These are phyloP conservation scores for Kodamaea fungicola DNA, from an alignment of 1,139 yeast genomes.

Conservation along the genomic window DNA sequence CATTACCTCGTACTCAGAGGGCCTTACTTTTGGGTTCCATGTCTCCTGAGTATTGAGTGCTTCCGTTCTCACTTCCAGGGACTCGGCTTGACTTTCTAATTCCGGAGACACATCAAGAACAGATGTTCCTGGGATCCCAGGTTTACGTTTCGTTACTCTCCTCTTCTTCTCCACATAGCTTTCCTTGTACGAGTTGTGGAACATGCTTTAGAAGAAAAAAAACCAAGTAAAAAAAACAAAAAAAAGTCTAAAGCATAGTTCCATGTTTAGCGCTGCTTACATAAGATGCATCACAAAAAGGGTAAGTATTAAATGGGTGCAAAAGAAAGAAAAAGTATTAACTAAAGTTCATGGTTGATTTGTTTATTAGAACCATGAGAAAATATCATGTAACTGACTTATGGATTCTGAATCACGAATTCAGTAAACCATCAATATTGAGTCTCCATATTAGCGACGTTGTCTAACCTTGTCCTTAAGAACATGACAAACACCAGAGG, in stretches of 20 bases:
- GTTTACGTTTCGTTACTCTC: constrained; percentile 5
- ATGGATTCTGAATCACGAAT: too few relatives aligned
- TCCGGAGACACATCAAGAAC: constrained; percentile 6
- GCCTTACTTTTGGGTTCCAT: neutral
- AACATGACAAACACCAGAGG: constrained; percentile 35
- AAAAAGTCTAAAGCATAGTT: neutral
- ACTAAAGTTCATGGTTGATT: too few relatives aligned
- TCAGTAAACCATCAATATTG: too few relatives aligned
- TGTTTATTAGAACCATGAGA: too few relatives aligned
- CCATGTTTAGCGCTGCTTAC: too few relatives aligned
- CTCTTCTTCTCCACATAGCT: constrained; percentile 10
- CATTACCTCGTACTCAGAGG: neutral
- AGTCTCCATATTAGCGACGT: neutral
- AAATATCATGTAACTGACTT: too few relatives aligned
- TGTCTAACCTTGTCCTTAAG: constrained; percentile 21
- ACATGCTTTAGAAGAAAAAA: constrained; percentile 5
- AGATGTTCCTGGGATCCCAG: constrained; percentile 13
- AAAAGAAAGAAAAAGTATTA: too few relatives aligned
- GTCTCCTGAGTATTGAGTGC: neutral
- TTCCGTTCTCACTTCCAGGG: neutral
- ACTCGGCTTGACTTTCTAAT: neutral
- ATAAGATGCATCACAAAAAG: too few relatives aligned
- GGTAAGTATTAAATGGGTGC: too few relatives aligned
- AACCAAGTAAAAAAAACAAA: neutral
- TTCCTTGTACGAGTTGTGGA: constrained; percentile 11